These are phyloP conservation scores for Cutaneotrichosporon sp. DNA, from an alignment of 1,284 basidiomycete genomes.

Conservation along the genomic window DNA sequence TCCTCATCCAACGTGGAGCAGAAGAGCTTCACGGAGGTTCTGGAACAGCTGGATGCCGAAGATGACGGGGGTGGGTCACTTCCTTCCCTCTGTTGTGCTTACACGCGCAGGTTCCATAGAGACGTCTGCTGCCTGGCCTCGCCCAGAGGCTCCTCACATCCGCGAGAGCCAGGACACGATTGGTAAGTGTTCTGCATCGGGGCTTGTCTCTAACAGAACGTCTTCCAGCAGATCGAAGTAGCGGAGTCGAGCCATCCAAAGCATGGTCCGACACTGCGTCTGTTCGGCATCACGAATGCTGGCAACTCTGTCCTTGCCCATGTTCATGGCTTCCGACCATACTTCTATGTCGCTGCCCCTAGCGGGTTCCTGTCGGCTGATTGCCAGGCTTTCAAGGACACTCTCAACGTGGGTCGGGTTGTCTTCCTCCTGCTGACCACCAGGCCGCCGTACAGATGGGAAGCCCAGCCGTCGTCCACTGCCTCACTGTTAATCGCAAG, in stretches of 20 bases:
- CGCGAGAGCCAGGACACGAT: conserved; percentile 67
- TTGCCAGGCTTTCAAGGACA: conserved; percentile 63
- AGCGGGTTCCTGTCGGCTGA: conserved; percentile 75
- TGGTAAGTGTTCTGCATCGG: conserved; percentile 47
- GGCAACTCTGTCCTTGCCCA: conserved; percentile 86
- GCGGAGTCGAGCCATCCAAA: conserved; percentile 67
- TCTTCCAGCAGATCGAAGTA: conserved; percentile 93
- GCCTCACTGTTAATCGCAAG: conserved; percentile 67
- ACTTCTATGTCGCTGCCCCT: conserved; percentile 85
- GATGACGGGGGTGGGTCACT: conserved; percentile 53
- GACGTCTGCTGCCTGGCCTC: conserved; percentile 68
- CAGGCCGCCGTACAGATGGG: conserved; percentile 39
- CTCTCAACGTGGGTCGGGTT: conserved; percentile 68
- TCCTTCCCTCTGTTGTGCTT: not conserved
- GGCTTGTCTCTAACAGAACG: conserved; percentile 18
- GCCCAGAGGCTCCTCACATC: conserved; percentile 64
- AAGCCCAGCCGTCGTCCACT: conserved; percentile 58
- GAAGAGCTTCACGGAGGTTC: conserved; percentile 72
- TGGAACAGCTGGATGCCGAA: conserved; percentile 73
- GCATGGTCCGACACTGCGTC: conserved; percentile 63
- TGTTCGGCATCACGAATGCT: conserved; percentile 85
- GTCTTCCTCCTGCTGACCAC: not conserved
- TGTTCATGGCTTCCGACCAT: conserved; percentile 79
- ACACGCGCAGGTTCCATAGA: conserved; percentile 46
- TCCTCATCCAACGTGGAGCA: conserved; percentile 22